These are phyloP conservation scores for Leptosphaerulina australis DNA, from an alignment of 2,329 filamentous ascomycete genomes.

Conservation along the genomic window DNA sequence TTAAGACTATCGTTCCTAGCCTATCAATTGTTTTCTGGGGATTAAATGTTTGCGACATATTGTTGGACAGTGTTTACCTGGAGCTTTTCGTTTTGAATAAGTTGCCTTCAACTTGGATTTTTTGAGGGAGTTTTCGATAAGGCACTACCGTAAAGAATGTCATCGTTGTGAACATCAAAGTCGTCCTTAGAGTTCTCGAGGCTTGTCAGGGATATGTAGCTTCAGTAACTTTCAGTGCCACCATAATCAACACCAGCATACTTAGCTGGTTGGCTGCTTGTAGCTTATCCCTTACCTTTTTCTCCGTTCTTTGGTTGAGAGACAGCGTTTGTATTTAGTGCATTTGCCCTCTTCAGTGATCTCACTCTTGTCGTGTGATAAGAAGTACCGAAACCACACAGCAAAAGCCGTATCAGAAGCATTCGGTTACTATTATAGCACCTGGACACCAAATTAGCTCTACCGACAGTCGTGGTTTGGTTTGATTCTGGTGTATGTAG, in stretches of 20 bases:
- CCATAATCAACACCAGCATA: conserved; percentile 23
- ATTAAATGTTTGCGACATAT: neutral
- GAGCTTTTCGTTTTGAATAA: neutral
- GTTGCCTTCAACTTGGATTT: neutral
- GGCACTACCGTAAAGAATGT: neutral
- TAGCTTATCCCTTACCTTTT: conserved; percentile 3
- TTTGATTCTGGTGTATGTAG: conserved; percentile 5
- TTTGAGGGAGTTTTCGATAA: neutral
- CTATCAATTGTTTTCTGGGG: conserved; percentile 12
- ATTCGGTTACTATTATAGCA: conserved; percentile 45
- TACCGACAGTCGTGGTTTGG: conserved; percentile 3
- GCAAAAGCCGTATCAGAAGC: conserved; percentile 46
- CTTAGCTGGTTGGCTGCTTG: neutral
- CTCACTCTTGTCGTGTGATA: conserved; percentile 19
- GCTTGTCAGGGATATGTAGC: neutral
- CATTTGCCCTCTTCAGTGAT: conserved; percentile 11
- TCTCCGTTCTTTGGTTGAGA: neutral
- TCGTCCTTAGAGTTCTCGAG: neutral
- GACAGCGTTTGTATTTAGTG: conserved; percentile 5
- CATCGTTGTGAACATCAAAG: neutral
- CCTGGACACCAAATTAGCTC: conserved; percentile 33
- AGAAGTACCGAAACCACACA: conserved; percentile 47
- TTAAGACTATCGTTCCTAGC: conserved; percentile 21
- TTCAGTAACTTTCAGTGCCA: neutral
- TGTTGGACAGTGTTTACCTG: neutral